Evolutionary conservation across 116 monocot genomes (phyloP).

Genomic region (Posidonia oceanica): DNA sequence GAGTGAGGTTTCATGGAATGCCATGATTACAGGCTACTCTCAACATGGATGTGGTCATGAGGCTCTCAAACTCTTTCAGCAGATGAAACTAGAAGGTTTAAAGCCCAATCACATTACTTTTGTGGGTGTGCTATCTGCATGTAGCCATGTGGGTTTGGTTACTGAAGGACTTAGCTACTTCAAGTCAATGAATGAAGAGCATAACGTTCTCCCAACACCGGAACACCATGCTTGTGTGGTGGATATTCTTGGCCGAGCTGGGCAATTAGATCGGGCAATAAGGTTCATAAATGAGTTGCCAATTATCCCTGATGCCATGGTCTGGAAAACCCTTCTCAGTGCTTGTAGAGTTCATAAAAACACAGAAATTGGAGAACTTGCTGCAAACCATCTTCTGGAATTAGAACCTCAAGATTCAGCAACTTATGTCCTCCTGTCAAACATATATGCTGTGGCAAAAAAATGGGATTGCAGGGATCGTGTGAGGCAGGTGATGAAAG

Average conservation of each 20-base stretch:
- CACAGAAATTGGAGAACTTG: constrained; percentile 66
- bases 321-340: constrained; percentile 78
- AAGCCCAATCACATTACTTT: constrained; percentile 74
- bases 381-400: constrained; percentile 45
- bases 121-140: constrained; percentile 68
- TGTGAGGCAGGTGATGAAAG: constrained; percentile 70
- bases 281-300: constrained; percentile 62
- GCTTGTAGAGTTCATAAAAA: constrained; percentile 76
- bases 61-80: constrained; percentile 62
- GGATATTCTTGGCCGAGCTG: constrained; percentile 81
- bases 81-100: constrained; percentile 43
- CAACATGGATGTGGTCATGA: constrained; percentile 59
- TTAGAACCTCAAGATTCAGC: constrained; percentile 79
- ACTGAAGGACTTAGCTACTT: constrained; percentile 55
- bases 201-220: constrained; percentile 35
- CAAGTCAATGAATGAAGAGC: constrained; percentile 39
- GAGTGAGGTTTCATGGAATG: constrained; percentile 80
- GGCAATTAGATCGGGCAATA: constrained; percentile 48
- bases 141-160: constrained; percentile 84
- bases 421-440: constrained; percentile 78
- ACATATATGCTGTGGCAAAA: constrained; percentile 53
- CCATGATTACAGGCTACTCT: constrained; percentile 82
- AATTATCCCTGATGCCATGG: constrained; percentile 47
- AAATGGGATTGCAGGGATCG: constrained; percentile 52
- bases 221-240: constrained; percentile 86